Base-by-base conservation (phyloP, 1,284 basidiomycete genomes). In the Pisolithus thermaeus region DNA sequence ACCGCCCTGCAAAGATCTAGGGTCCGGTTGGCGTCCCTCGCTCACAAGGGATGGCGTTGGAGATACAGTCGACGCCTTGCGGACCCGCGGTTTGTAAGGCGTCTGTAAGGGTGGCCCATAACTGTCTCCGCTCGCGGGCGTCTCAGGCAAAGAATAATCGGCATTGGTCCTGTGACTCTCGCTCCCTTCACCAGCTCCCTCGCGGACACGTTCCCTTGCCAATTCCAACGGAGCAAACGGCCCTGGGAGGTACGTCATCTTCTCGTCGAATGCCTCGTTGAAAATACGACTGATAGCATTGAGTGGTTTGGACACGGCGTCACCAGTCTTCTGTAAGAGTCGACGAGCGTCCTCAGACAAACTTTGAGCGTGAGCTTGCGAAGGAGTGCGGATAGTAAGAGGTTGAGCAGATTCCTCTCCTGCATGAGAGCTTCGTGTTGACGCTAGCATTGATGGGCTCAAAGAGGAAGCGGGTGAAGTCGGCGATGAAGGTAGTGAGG, bases 321-420 rank as follows among this genome's bases (percentile, higher is more conserved):
- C 90, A 5, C 92, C 89, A 0, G 92, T 95, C 61, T 88, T 86
- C 67, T 92, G 87, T 51, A 97, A 75, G 42, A 96, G 80, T 16
- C 84, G 78, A 41, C 81, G 81, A 0, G 93, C 92, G 61, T 93
- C 90, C 52, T 90, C 82, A 3, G 83, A 79, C 30, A 91, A 71
- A 0, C 79, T 78, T 59, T 78, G 76, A 1, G 56, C 28, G 50
- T 59, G 56, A 28, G 54, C 52, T 36, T 55, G 39, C 4, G 71
- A 66, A 1, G 80, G 82, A 16, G 81, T 77, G 3, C 88, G 75
- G 9, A 90, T 71, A 1, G 85, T 70, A 14, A 95, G 75, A 1
- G 83, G 84, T 57, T 85, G 79, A 2, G 92, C 90, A 4, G 91
- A 87, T 65, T 94, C 92, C 71, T 94, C 92, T 28, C 92, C 92